Conservation (phyloP, 257 asterid species). For the Solanum chiquidenum region DNA sequence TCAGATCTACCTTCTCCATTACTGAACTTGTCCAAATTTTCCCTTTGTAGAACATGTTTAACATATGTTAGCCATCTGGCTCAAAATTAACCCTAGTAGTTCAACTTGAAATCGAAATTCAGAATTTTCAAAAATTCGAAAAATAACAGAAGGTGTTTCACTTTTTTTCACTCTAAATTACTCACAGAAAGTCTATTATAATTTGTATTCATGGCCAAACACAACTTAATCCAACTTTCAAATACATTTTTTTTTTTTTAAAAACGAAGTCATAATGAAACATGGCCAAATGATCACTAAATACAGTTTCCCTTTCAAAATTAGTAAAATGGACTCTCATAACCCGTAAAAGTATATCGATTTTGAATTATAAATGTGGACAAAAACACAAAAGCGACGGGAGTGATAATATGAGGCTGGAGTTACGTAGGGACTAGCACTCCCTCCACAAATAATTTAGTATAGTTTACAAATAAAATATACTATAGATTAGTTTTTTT, state of each 20-base stretch:
- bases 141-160: background rate
- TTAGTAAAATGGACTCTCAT: background rate
- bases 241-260: background rate
- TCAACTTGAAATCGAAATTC: background rate
- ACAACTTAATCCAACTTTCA: background rate
- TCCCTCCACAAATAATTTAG: conserved; percentile 6
- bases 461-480: background rate
- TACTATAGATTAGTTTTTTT: background rate
- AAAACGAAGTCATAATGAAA: too few relatives aligned
- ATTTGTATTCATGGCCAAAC: too few relatives aligned
- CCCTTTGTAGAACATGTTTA: background rate
- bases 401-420: conserved; percentile 20
- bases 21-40: background rate
- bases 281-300: background rate
- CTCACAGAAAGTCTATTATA: background rate
- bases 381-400: conserved; percentile 25
- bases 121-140: background rate
- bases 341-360: background rate
- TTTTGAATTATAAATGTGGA: background rate
- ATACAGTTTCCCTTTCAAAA: too few relatives aligned
- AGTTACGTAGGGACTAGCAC: conserved; percentile 20
- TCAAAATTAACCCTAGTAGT: background rate
- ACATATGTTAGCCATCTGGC: background rate
- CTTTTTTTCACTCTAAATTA: too few relatives aligned
- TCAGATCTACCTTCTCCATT: background rate